phyloP scores from a whole-genome alignment of 331 rosid genomes.

The Ulmus americana region DNA sequence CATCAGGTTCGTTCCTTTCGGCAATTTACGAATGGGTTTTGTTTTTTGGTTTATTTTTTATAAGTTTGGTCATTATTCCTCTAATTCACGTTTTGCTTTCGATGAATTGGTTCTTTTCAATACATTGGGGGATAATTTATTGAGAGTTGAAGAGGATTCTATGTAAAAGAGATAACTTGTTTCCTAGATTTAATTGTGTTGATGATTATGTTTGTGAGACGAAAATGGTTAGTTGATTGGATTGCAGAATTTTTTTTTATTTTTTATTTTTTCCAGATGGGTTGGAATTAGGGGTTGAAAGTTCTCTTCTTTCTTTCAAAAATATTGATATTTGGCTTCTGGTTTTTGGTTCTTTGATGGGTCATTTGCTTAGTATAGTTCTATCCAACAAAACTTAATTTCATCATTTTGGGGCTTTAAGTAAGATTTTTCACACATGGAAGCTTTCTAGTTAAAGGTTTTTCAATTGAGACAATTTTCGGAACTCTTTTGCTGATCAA shows the following conservation, averaged over 20 bases:
- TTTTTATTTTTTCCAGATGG: background rate
- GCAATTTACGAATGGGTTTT: constrained; percentile 10
- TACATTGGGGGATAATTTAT: too few relatives aligned
- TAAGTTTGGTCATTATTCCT: background rate
- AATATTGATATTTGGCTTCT: background rate
- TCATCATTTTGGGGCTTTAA: background rate
- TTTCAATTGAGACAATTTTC: background rate
- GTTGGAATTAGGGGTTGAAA: background rate
- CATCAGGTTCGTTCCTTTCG: constrained; percentile 45
- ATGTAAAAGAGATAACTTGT: too few relatives aligned
- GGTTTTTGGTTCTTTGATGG: background rate
- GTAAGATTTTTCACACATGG: background rate
- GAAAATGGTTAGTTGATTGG: too few relatives aligned
- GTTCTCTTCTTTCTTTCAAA: background rate
- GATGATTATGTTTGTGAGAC: too few relatives aligned
- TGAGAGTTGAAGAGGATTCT: too few relatives aligned
- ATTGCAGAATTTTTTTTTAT: background rate
- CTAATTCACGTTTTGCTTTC: too few relatives aligned
- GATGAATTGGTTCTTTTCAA: too few relatives aligned
- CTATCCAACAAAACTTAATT: background rate
- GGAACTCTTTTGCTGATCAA: background rate
- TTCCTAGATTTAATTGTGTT: too few relatives aligned
- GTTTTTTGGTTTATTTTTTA: background rate
- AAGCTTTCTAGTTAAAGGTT: background rate
- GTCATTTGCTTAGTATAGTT: background rate